Evolutionary conservation across 306 rosid species (phyloP), one percentile per base, ranked within the genome.

Genomic region (Morella rubra): DNA sequence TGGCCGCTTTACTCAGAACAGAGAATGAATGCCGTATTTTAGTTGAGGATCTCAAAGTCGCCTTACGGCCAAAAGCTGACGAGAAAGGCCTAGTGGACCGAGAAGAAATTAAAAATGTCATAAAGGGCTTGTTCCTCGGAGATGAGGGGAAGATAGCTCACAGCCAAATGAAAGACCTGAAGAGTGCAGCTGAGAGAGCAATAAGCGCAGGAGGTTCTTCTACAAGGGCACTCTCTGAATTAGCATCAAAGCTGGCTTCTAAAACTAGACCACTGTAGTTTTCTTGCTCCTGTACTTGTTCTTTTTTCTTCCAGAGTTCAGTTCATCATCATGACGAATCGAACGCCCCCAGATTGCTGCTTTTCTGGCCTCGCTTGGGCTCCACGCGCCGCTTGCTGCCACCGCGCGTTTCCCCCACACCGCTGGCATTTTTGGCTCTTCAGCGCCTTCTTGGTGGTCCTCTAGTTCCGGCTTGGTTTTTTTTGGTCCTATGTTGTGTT

Each of bases 141-240:
- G 69, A 79, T 41, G 80, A 88, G 19, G 82, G 90, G 7, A 78
- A 78, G 65, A 75, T 24, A 52, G 61, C 81, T 51, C 32, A 85
- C 0, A 24, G 47, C 37, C 71, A 74, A n/a, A 76, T 84, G 59
- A 71, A 80, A 22, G 76, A 77, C 1, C 58, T 82, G 0, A 73
- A 84, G 18, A 73, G 72, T 3, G 67, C 44, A 44, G 88, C 88
- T 45, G 58, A 51, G 6, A 44, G 16, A 73, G 79, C 89, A 0
- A 1, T 88, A 14, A 69, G 59, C 73, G 73, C 62, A 53, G 78
- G 76, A 77, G 90, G 90, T 5, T 81, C 88, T 0, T 86, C 92
- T 37, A 73, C 78, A 11, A 81, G 40, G 73, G 76, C 85, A 0
- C 49, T 88, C 1, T 75, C 58, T 16, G 45, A 51, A 74, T 77